phyloP scores from a whole-genome alignment of 192 early-diverging fungal species.

The Coemansia sp. region DNA sequence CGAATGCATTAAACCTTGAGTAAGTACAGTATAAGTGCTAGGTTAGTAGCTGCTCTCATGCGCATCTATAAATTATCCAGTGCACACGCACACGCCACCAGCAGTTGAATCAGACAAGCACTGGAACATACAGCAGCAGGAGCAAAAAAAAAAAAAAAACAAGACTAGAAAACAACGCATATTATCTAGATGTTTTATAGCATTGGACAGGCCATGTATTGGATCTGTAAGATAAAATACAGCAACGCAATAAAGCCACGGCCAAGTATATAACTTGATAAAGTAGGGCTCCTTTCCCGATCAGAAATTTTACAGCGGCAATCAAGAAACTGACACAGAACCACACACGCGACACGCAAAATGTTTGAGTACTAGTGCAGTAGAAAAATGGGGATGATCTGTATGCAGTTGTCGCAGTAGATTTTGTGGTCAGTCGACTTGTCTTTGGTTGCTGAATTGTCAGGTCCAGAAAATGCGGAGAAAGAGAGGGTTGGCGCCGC shows the following conservation, averaged over 20 bases:
- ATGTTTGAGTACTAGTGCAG: not conserved
- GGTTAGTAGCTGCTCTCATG: not conserved
- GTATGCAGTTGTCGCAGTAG: slow-evolving; percentile 9
- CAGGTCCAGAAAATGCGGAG: not conserved
- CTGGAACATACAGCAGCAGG: too few relatives aligned
- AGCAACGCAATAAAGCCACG: too few relatives aligned
- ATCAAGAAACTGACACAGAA: not conserved
- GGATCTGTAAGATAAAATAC: too few relatives aligned
- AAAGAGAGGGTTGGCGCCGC: not conserved
- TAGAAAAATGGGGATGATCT: slow-evolving; percentile 13
- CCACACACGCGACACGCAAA: slow-evolving; percentile 1
- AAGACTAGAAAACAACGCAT: too few relatives aligned
- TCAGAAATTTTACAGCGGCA: not conserved
- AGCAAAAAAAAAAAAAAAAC: too few relatives aligned
- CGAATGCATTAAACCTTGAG: not conserved
- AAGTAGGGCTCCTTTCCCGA: not conserved
- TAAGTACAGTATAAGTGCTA: not conserved
- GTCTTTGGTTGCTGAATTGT: not conserved
- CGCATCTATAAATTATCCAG: too few relatives aligned
- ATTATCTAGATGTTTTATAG: too few relatives aligned
- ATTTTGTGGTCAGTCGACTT: slow-evolving; percentile 13
- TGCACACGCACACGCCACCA: not conserved
- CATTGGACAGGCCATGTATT: too few relatives aligned
- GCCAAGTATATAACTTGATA: not conserved
- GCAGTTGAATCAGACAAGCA: not conserved